Evolutionary conservation across 352 stramenopile species (phyloP).

Genomic region (Phytophthora rubi): DNA sequence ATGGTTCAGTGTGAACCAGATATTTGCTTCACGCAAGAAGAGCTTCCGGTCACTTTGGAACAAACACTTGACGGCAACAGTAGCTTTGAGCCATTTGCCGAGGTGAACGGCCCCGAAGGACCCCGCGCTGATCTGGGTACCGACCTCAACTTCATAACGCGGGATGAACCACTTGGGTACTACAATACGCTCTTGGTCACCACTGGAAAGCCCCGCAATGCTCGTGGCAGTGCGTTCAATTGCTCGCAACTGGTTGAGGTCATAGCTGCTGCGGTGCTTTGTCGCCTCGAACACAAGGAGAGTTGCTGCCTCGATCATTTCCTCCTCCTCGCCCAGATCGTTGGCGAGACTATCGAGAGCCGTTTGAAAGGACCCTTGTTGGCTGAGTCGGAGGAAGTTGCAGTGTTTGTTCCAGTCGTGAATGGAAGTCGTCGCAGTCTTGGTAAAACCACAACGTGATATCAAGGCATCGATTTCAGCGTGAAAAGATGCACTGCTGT

Average conservation of each 20-base stretch:
- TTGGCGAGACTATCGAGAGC: constrained; percentile 23
- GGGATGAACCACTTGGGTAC: constrained; percentile 40
- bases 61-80: constrained; percentile 45
- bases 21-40: constrained; percentile 40
- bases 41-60: constrained; percentile 37
- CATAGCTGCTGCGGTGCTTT: constrained; percentile 37
- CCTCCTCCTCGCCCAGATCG: constrained; percentile 16
- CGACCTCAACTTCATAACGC: constrained; percentile 34
- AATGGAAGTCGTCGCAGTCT: constrained; percentile 17
- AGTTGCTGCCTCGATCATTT: constrained; percentile 26
- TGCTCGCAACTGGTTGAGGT: constrained; percentile 20
- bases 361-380: constrained; percentile 25
- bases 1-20: constrained; percentile 46
- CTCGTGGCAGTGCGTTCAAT: constrained; percentile 25
- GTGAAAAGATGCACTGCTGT: constrained; percentile 24
- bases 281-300: constrained; percentile 37
- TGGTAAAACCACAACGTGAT: constrained; percentile 23
- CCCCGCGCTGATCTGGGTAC: constrained; percentile 25
- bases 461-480: constrained; percentile 33
- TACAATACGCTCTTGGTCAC: constrained; percentile 2
- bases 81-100: constrained; percentile 38
- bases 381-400: constrained; percentile 23
- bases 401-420: constrained; percentile 31
- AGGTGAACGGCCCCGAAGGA: constrained; percentile 39
- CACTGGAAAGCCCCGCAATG: constrained; percentile 7